Evolutionary conservation across 164 flowering plant species (phyloP), one percentile per base, ranked within the genome.

Genomic region (Protea cynaroides): DNA sequence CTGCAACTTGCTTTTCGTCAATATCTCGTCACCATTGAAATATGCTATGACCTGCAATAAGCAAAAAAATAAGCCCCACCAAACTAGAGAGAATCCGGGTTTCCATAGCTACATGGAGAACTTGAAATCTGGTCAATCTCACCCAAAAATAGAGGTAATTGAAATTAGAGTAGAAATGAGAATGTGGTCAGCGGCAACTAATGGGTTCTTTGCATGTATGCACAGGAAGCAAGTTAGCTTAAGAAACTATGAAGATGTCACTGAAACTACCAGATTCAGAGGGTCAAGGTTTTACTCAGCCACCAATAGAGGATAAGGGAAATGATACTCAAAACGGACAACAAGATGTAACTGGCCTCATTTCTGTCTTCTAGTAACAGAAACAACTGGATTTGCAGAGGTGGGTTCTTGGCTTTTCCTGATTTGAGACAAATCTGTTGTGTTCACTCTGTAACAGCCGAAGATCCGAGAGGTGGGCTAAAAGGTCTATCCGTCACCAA

Each of bases 341-440:
- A 40, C 14, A 5, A 18, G 24, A 17, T 10, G 29, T 11, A 15
- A 21, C 71, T 55, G 36, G 51, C 69, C 69, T 66, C 25, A 22
- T 10, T 65, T 25, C 61, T 15, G 23, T 43, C 17, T 29, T 29
- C 19, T 13, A 47, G 47, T 59, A 36, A 56, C 56, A 54, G 34
- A 63, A 63, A 69, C 63, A 50, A 49, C 29, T 58, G 29, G 72
- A 38, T 63, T 63, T 51, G 51, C 25, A 69, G 50, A 57, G 40
- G 58, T 37, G 57, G 72, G 67, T 40, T 18, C 10, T 44, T 44
- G 52, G 13, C n/a, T n/a, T n/a, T n/a, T n/a, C n/a, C n/a, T 23
- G 24, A 19, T 17, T 43, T 29, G 12, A 19, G 58, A 63, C 19
- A 43, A 37, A 25, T 44, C 23, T 65, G 23, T 56, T 52, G 8